Conservation (phyloP, 148 eudicot genomes). For the Rhododendron ovatum region DNA sequence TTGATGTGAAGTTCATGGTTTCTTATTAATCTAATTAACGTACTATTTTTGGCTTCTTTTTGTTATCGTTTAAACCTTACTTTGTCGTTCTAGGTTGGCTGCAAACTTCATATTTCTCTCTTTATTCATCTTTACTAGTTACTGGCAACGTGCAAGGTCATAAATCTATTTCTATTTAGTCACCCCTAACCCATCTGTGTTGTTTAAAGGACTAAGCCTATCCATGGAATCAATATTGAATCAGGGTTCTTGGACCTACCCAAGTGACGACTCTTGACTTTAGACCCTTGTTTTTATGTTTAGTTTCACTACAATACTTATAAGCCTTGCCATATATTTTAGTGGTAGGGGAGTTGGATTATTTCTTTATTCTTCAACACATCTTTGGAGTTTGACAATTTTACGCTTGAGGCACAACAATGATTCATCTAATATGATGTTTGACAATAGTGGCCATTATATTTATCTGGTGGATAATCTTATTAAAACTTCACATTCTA, state of each 20-base stretch:
- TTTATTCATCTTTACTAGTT: neutral
- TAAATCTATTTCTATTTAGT: neutral
- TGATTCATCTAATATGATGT: neutral
- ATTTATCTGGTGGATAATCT: constrained; percentile 1
- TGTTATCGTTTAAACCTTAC: neutral
- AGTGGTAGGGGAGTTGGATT: neutral
- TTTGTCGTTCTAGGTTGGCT: neutral
- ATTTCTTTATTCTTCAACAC: neutral
- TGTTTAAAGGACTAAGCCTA: neutral
- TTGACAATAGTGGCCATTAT: neutral
- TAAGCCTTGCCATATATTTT: neutral
- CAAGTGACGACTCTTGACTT: neutral
- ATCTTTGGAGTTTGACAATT: neutral
- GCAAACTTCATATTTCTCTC: neutral
- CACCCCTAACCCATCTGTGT: neutral
- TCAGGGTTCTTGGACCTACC: neutral
- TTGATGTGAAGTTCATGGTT: neutral
- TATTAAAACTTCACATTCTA: neutral
- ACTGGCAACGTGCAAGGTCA: neutral
- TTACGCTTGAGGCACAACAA: neutral
- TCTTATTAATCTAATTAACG: neutral
- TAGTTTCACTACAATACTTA: neutral
- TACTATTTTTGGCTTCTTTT: neutral
- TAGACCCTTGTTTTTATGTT: neutral
- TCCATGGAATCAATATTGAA: neutral